Evolutionary conservation across 2,329 filamentous ascomycete genomes (phyloP), one percentile per base, ranked within the genome.

Genomic region (Trichoderma semiorbis): DNA sequence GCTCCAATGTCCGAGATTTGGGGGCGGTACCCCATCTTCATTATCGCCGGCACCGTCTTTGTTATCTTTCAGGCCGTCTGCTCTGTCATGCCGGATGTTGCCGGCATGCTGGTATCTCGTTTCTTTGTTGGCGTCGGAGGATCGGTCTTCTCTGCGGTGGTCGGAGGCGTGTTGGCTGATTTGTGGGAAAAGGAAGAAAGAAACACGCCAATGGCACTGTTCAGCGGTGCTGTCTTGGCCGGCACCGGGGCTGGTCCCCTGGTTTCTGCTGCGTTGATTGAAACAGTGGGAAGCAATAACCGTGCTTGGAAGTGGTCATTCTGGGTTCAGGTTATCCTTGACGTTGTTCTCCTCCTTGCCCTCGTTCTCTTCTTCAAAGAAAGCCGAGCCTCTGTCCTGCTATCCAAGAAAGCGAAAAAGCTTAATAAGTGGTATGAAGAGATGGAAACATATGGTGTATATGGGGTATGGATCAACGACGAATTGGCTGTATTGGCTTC

Each of bases 1-100:
- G 95, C 95, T 0, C 95, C 95, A 0, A 91, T 97, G 75, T 94
- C 91, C 1, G 95, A 98, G 81, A 91, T 97, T 78, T 94, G 96
- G 80, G 95, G 95, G 4, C 89, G 95, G 3, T 90, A 93, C 70
- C 93, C 94, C 0, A 92, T 97, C 39, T 96, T 97, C 77, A 85
- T 95, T 28, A 84, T 85, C 1, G 91, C 92, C 10, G 94, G 94
- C 0, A 78, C 92, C 18, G 78, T 97, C 1, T 96, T 92, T 76
- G 88, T 93, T 72, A 78, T 86, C 18, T 92, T 90, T 77, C 91
- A 94, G 78, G 85, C 93, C 32, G 89, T 91, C 7, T 95, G 92
- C 78, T 93, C 92, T 5, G 84, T 93, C 0, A 92, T 93, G 7
- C 84, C 85, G 0, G 88, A 88, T 3, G 89, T 93, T 74, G 88